Percentiles rank a stretch among this genome's conserved stretches.
These are phyloP conservation scores for Conticribra weissflogii DNA, from an alignment of 108 stramenopile species.

Conservation along the genomic window DNA sequence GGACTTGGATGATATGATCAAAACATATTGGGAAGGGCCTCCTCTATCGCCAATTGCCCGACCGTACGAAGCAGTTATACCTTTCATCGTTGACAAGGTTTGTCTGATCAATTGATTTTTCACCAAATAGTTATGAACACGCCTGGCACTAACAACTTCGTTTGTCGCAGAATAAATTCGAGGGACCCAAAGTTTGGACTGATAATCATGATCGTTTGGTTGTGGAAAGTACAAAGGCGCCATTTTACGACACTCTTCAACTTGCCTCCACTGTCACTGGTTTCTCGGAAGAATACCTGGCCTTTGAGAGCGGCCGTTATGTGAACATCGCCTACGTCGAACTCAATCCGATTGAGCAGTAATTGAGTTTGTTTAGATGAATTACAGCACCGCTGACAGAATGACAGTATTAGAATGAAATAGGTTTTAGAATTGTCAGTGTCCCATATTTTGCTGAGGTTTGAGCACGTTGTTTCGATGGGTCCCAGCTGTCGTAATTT, in stretches of 20 bases:
- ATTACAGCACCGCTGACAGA: too few relatives aligned
- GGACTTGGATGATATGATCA: background rate
- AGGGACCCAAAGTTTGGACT: background rate
- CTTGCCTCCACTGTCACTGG: background rate
- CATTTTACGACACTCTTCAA: background rate
- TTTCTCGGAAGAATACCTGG: background rate
- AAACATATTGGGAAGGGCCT: background rate
- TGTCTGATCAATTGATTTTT: too few relatives aligned
- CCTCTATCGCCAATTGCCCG: background rate
- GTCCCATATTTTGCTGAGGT: too few relatives aligned
- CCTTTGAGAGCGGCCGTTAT: background rate
- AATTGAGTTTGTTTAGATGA: too few relatives aligned
- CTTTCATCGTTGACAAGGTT: background rate
- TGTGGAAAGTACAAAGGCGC: background rate
- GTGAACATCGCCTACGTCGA: background rate
- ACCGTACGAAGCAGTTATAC: background rate
- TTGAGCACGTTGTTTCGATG: too few relatives aligned
- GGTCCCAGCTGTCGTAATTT: too few relatives aligned
- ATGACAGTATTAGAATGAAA: too few relatives aligned
- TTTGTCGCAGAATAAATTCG: too few relatives aligned
- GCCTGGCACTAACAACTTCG: too few relatives aligned
- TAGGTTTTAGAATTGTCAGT: too few relatives aligned
- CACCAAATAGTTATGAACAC: too few relatives aligned
- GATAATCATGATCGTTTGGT: background rate
- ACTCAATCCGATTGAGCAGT: background rate